Base-by-base conservation (phyloP, 768 basidiomycete species). In the Asterophora lycoperdoides region DNA sequence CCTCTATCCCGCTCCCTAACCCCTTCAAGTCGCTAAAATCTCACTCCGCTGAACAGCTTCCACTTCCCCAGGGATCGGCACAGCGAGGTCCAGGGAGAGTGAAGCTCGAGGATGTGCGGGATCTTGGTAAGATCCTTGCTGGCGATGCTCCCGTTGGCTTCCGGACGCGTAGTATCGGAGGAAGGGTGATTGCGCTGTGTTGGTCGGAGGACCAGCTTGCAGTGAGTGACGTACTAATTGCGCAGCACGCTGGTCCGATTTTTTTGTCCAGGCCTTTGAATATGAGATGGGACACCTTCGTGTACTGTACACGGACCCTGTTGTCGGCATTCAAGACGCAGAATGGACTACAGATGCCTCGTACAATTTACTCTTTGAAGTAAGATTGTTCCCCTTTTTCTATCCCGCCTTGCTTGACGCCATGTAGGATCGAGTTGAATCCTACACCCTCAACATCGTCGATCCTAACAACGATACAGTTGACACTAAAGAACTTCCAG, bases 21-120 rank as follows among this genome's bases (percentile, higher is more conserved):
- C 76, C 81, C 3, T 82, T 89, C 70, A 89, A 81, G 60, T 67
- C 72, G 1, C 70, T 79, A 11, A 70, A 71, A 46, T 67, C 67
- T 20, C 70, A 61, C n/a, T 78, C 79, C n/a, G 57, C 70, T 0
- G 84, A 85, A 26, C 68, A 72, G 44, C 43, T 77, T 2, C 37
- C 56, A 46, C 14, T 54, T 2, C 37, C 56, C 46, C 14, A 54
- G 14, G 33, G 60, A 28, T 56, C 65, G 48, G 51, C 49, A 38
- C 26, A 57, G 52, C 53, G 57, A 38, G 52, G 52, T 48, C 29
- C 46, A 10, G 64, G 60, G 40, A 67, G 67, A 30, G 51, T 71
- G 28, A 53, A 53, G 26, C 54, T 71, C 6, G 71, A 67, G 15
- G 63, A 70, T 2, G 63, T 62, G 11, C 35, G 56, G 7, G 62